These are phyloP conservation scores for Backusella mclennaniae DNA, from an alignment of 192 early-diverging fungal genomes.

Conservation along the genomic window DNA sequence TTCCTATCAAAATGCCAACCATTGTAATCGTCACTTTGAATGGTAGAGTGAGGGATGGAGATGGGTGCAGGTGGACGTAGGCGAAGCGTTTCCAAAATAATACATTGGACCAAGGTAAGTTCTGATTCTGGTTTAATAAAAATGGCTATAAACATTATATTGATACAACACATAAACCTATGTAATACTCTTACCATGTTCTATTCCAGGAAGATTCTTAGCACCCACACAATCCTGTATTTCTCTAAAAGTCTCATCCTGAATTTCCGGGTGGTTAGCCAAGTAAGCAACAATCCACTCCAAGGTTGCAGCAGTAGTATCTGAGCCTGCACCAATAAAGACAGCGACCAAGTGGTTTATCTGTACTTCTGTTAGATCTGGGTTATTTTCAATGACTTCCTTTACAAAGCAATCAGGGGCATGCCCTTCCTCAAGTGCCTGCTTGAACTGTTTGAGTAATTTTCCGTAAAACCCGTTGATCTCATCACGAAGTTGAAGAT, in stretches of 20 bases:
- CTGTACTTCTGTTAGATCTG: conserved; percentile 15
- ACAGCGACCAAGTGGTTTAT: conserved; percentile 19
- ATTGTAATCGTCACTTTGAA: conserved; percentile 35
- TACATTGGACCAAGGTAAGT: conserved; percentile 34
- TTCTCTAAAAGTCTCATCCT: conserved; percentile 33
- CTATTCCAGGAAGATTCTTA: conserved; percentile 19
- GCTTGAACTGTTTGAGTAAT: conserved; percentile 13
- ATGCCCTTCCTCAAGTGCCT: neutral
- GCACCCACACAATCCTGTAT: conserved; percentile 23
- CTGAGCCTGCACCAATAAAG: conserved; percentile 38
- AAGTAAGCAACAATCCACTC: conserved; percentile 36
- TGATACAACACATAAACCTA: neutral
- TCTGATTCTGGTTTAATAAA: conserved; percentile 12
- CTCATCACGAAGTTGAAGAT: neutral
- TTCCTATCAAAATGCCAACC: conserved; percentile 49
- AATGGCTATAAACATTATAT: neutral
- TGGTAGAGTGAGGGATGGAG: conserved; percentile 35
- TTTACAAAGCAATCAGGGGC: conserved; percentile 34
- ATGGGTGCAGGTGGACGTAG: conserved; percentile 30
- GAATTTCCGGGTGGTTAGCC: conserved; percentile 31
- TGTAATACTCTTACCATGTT: conserved; percentile 24
- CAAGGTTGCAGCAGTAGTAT: conserved; percentile 32
- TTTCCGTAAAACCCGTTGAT: conserved; percentile 29
- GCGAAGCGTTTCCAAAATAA: conserved; percentile 37
- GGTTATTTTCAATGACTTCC: conserved; percentile 6